Evolutionary conservation across 345 rosid genomes (phyloP), one percentile per base, ranked within the genome.

Genomic region (Brassica nigra): DNA sequence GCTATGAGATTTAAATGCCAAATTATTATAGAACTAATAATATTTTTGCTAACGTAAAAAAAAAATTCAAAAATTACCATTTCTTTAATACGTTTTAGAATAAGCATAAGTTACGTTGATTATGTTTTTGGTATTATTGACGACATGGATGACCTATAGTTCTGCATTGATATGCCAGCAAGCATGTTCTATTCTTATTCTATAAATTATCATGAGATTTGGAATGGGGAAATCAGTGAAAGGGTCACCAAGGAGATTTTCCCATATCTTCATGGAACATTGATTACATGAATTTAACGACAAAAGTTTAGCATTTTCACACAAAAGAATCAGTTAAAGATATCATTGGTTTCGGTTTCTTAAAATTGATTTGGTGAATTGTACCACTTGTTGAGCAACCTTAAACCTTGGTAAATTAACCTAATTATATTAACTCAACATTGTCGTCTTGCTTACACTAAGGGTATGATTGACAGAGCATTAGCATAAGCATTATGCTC

Each of bases 231-330:
- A 64, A 30, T 68, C 4, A 37, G 76, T 23, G 66, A 52, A 70
- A 78, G 65, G n/a, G 3, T 65, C 23, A 78, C 71, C 62, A 30
- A 42, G 11, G 69, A 68, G 82, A 74, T 74, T 74, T 74, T 18
- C 29, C 29, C 72, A 69, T 75, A 80, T 80, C 83, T 75, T 75
- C 39, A n/a, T 80, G 12, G 76, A 75, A 74, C 37, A 44, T 80
- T 54, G 83, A 63, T 74, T 69, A 62, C 66, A 54, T 37, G 7
- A 74, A 69, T 62, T 37, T 74, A 54, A 74, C 59, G 73, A 74
- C 75, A 80, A 29, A n/a, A 6, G 14, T 62, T 80, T 74, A 74
- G 78, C 66, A 74, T 52, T 74, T 55, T 80, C 67, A 54, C 61
- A 69, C 29, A 57, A 42, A 72, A 15, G 36, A 14, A 73, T 14